phyloP scores from a whole-genome alignment of 306 rosid species.

The Nissolia schottii region DNA sequence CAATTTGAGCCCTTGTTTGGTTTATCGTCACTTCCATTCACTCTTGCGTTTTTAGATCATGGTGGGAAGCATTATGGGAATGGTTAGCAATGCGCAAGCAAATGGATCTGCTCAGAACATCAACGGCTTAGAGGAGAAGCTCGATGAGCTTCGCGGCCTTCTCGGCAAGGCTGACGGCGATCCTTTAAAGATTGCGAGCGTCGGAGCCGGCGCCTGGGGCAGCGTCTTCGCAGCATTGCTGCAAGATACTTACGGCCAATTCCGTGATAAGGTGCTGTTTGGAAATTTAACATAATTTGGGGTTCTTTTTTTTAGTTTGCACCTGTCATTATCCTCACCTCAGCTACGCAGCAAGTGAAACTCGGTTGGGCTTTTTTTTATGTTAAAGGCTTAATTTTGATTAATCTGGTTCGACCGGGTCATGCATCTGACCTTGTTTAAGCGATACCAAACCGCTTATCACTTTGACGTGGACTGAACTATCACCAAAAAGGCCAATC shows the following conservation, averaged over 20 bases:
- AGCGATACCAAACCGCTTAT: too few species aligned
- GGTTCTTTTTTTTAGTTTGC: too few species aligned
- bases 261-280: conserved; percentile 59
- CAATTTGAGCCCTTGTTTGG: not conserved
- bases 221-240: conserved; percentile 63
- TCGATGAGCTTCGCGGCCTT: conserved; percentile 51
- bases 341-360: too few species aligned
- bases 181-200: conserved; percentile 60
- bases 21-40: not conserved
- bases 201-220: conserved; percentile 84
- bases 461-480: too few species aligned
- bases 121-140: conserved; percentile 53
- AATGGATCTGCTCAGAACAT: conserved; percentile 44
- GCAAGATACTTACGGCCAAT: conserved; percentile 61
- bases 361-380: too few species aligned
- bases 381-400: too few species aligned
- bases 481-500: too few species aligned
- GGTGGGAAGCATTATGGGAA: conserved; percentile 43
- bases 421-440: too few species aligned
- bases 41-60: conserved; percentile 12
- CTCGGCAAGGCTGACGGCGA: conserved; percentile 47
- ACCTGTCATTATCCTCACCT: too few species aligned
- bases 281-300: too few species aligned
- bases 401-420: too few species aligned
- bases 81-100: conserved; percentile 16